Evolutionary conservation across 441 rosid species (phyloP).

Genomic region (Rhodomyrtus psidioides): DNA sequence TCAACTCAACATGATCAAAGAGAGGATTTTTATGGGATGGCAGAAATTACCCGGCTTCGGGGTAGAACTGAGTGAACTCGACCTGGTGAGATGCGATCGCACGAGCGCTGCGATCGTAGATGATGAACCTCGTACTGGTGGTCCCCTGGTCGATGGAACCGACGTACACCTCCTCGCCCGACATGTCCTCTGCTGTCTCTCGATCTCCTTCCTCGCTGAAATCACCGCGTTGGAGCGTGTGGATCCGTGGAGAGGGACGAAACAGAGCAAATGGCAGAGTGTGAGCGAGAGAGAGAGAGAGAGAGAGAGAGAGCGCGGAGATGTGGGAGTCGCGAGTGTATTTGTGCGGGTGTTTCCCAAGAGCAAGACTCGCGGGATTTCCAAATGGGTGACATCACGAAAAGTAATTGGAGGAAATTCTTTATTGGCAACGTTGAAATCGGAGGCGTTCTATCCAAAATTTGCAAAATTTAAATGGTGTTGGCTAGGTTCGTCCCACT

Average conservation of each 20-base stretch:
- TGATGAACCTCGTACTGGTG: conserved; percentile 84
- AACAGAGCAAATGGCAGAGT: not conserved
- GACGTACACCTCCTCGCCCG: conserved; percentile 23
- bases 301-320: not conserved
- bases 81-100: conserved; percentile 75
- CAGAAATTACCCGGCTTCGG: conserved; percentile 67
- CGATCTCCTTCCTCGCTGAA: not conserved
- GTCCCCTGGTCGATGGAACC: conserved; percentile 93
- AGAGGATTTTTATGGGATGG: not conserved
- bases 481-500: too few species aligned
- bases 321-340: not conserved
- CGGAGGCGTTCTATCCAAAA: not conserved
- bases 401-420: not conserved
- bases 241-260: not conserved
- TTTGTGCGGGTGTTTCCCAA: not conserved
- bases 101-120: conserved; percentile 44
- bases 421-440: not conserved
- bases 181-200: not conserved
- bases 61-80: conserved; percentile 91
- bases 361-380: not conserved
- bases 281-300: not conserved
- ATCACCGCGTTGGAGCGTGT: not conserved
- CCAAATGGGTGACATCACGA: not conserved
- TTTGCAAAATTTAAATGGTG: not conserved
- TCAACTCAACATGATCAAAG: not conserved